A percentile compares a stretch with the other conserved stretches of the same genome.
phyloP scores from a whole-genome alignment of 164 flowering plant genomes.

The Vitis rupestris region DNA sequence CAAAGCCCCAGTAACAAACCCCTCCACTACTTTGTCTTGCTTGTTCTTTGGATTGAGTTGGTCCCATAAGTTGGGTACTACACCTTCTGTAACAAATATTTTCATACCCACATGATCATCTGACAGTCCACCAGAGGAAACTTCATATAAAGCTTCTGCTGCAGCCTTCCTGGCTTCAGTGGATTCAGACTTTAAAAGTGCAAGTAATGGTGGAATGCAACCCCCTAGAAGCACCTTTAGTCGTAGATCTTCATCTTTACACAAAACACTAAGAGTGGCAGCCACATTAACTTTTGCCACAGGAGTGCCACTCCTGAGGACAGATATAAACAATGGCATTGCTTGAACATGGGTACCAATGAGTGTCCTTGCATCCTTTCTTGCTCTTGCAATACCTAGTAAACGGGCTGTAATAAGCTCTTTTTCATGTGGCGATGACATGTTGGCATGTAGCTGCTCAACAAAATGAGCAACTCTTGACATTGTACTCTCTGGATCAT shows the following conservation, averaged over 20 bases:
- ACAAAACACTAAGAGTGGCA: slow-evolving; percentile 53
- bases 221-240: slow-evolving; percentile 89
- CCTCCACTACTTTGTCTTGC: slow-evolving; percentile 81
- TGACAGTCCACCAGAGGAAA: slow-evolving; percentile 77
- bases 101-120: slow-evolving; percentile 89
- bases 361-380: slow-evolving; percentile 70
- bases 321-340: slow-evolving; percentile 76
- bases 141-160: slow-evolving; percentile 82
- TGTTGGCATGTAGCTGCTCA: slow-evolving; percentile 80
- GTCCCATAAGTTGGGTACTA: slow-evolving; percentile 84
- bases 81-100: slow-evolving; percentile 89
- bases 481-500: slow-evolving; percentile 64
- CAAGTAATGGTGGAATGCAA: slow-evolving; percentile 80
- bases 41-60: slow-evolving; percentile 62
- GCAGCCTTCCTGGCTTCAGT: slow-evolving; percentile 80
- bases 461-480: slow-evolving; percentile 69
- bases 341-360: slow-evolving; percentile 85
- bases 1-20: slow-evolving; percentile 82
- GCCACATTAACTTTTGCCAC: slow-evolving; percentile 76
- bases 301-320: slow-evolving; percentile 73
- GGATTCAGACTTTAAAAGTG: slow-evolving; percentile 70
- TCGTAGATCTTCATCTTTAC: slow-evolving; percentile 80
- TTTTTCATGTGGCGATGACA: slow-evolving; percentile 73
- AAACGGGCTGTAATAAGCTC: slow-evolving; percentile 76
- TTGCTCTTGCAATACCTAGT: slow-evolving; percentile 61